Evolutionary conservation across 2,329 filamentous ascomycete genomes (phyloP), one percentile per base, ranked within the genome.

Genomic region (Arthrobotrys megalospora): DNA sequence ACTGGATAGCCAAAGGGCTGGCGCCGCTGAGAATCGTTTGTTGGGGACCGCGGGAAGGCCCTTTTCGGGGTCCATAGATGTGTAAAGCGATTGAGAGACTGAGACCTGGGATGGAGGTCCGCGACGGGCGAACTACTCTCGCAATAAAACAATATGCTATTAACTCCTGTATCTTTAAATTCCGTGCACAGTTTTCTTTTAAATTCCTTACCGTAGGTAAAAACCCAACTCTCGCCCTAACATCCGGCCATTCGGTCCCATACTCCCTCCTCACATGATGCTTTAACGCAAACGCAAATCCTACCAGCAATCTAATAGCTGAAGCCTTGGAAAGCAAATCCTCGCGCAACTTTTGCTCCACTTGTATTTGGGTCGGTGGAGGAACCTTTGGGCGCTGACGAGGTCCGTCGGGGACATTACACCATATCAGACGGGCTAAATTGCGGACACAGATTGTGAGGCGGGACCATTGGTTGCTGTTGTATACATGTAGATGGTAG

Each of bases 201-300:
- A 21, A 48, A 21, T 6, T 10, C 12, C 73, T 19, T 66, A 80
- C 78, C n/a, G 78, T 80, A 28, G 78, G 78, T 41, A 80, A 53
- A 62, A 69, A 80, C 19, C 78, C 78, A 36, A 80, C 63, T 32
- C 73, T 48, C 3, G 68, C 68, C 34, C 72, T 68, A 38, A 80
- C 64, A 65, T 80, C 78, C 21, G 73, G 67, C 72, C 73, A 80
- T 28, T 80, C 78, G 32, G 73, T 80, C 5, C 78, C 78, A 70
- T 77, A 80, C 48, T 80, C 72, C 16, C 68, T 34, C 19, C 78
- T 58, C 14, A 80, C 55, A 43, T 80, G 78, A 16, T 69, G 78
- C 32, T 80, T 80, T 16, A 80, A 55, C 19, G 78, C 78, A 48
- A 77, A 78, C 14, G 68, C 72, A 63, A 80, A 80, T 1, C 78